Conservation (phyloP, 495 filamentous ascomycete species). For the Penicillium lagena region DNA sequence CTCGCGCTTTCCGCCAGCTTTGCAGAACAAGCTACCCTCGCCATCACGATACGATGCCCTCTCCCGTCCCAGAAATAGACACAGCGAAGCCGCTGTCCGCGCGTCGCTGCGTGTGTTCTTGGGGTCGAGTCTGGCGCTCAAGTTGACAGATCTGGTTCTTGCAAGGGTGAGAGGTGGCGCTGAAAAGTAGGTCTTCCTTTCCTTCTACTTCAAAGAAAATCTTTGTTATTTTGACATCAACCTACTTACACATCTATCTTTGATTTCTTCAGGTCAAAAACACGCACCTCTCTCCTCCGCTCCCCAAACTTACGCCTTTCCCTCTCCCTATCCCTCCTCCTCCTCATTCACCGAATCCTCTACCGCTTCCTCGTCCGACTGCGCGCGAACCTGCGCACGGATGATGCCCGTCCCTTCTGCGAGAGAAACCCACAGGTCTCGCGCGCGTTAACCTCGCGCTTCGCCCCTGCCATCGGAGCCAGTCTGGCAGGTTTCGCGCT, state of each 20-base stretch:
- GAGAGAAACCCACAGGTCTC: slow-evolving; percentile 73
- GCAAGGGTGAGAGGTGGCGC: slow-evolving; percentile 35
- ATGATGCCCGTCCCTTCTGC: slow-evolving; percentile 69
- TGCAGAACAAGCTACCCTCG: slow-evolving; percentile 56
- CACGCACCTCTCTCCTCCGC: slow-evolving; percentile 51
- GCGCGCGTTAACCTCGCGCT: slow-evolving; percentile 65
- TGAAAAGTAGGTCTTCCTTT: slow-evolving; percentile 16
- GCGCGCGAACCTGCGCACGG: slow-evolving; percentile 67
- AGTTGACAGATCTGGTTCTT: slow-evolving; percentile 56
- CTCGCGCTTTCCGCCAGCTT: slow-evolving; percentile 49
- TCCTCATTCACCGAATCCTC: slow-evolving; percentile 82
- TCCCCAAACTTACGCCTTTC: slow-evolving; percentile 72
- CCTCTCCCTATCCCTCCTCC: slow-evolving; percentile 71
- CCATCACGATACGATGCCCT: slow-evolving; percentile 47
- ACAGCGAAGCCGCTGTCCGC: slow-evolving; percentile 74
- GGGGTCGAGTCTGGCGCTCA: slow-evolving; percentile 60
- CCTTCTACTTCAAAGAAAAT: neutral
- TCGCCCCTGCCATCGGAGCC: slow-evolving; percentile 83
- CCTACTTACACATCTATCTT: neutral
- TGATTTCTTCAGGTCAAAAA: slow-evolving; percentile 22
- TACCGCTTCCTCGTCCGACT: slow-evolving; percentile 84
- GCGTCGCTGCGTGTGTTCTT: slow-evolving; percentile 71
- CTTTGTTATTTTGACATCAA: neutral
- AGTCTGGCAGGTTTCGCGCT: slow-evolving; percentile 77
- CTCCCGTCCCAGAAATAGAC: slow-evolving; percentile 53